Evolutionary conservation across 305 asterid genomes (phyloP).

Genomic region (Caryopteris hybrid): DNA sequence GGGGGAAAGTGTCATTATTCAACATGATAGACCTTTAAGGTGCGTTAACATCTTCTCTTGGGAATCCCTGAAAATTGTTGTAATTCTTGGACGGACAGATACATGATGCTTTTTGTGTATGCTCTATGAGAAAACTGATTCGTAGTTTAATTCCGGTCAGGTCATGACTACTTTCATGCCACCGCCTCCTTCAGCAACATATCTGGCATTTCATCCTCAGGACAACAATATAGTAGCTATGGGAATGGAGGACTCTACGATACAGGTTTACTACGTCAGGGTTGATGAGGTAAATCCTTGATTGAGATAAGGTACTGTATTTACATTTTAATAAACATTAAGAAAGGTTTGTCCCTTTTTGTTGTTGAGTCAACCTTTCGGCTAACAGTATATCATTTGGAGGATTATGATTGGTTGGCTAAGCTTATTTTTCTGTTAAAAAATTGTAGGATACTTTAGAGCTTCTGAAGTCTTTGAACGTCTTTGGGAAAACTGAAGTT

Average conservation of each 20-base stretch:
- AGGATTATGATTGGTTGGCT: neutral
- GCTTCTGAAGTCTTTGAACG: neutral
- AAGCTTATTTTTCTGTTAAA: neutral
- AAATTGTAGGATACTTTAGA: too few relatives aligned
- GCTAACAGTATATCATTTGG: neutral
- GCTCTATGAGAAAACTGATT: slow-evolving; percentile 13
- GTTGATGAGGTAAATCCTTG: slow-evolving; percentile 79
- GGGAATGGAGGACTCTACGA: slow-evolving; percentile 96
- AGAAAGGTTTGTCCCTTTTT: neutral
- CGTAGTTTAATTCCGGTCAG: slow-evolving; percentile 35
- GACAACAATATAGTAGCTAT: slow-evolving; percentile 92
- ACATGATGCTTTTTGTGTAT: neutral
- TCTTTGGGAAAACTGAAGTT: neutral
- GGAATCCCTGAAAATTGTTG: neutral
- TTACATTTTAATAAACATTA: neutral
- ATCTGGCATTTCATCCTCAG: slow-evolving; percentile 94
- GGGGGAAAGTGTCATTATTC: slow-evolving; percentile 94
- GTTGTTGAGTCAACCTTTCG: neutral
- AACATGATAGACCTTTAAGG: slow-evolving; percentile 99
- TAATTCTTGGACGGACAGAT: neutral
- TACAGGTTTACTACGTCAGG: slow-evolving; percentile 93
- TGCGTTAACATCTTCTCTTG: slow-evolving; percentile 20
- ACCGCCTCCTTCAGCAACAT: slow-evolving; percentile 97
- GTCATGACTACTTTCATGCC: slow-evolving; percentile 98
- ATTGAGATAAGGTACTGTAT: neutral